Base-by-base conservation (phyloP, 345 rosid species). In the Pugionium cornutum region DNA sequence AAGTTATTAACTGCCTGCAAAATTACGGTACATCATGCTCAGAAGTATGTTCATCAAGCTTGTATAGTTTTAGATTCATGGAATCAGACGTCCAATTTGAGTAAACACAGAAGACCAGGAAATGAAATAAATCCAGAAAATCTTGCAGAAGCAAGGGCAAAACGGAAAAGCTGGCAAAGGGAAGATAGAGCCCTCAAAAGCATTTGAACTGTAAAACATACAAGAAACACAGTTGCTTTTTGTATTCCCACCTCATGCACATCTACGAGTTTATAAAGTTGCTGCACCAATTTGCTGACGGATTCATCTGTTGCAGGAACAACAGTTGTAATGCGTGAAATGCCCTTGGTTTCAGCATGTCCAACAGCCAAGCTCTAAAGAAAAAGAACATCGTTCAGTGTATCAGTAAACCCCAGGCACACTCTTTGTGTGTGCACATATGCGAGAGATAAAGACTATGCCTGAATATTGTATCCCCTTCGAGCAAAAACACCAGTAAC, bases 401-500 rank as follows among this genome's bases (percentile, higher is more conserved):
- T 53, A 32, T 54, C 58, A 40, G 68, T 48, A 25, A 48, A 31
- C 30, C 51, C 9, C 36, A 46, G 39, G 18, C 27, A 33, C 6
- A 7, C 4, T 44, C 28, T 41, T 26, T 64, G 11, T 58, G 63
- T 41, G 40, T 28, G 29, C 0, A 31, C 4, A 39, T 44, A 51
- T 57, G 31, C 1, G 72, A 65, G 60, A 76, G 68, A 47, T 60
- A 48, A 56, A 9, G 73, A 53, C 7, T 39, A 53, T 76, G 36
- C 99, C 96, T 94, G 99, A 76, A 94, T 86, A 59, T 85, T 88
- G 76, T 94, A 88, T 51, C 95, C 96, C 78, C 92, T 81, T 72
- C 91, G 81, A 72, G 99, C 79, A 39, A 94, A 82, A 53, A 85
- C 88, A 53, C 96, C 97, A 1, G 97, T 85, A 6, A 90, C 64